phyloP scores from a whole-genome alignment of 495 filamentous ascomycete genomes.

The Thozetella sp. region DNA sequence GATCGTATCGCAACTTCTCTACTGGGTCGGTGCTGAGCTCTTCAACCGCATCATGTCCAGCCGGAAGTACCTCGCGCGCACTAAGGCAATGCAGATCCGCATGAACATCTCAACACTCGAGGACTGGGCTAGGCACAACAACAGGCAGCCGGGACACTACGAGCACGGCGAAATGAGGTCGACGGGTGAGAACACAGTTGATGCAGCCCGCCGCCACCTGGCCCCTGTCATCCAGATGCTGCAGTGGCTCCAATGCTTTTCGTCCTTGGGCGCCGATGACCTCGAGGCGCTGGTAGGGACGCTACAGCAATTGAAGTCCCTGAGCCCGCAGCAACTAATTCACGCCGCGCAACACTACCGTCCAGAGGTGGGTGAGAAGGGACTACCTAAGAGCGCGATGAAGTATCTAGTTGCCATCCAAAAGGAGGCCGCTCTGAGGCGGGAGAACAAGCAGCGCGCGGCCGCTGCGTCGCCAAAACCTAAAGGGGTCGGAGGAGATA shows the following conservation, averaged over 20 bases:
- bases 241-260: conserved; percentile 98
- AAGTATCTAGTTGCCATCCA: conserved; percentile 85
- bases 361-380: conserved; percentile 93
- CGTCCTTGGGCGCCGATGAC: conserved; percentile 86
- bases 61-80: conserved; percentile 90
- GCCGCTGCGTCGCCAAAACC: conserved; percentile 32
- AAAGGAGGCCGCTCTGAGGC: conserved; percentile 63
- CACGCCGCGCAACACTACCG: conserved; percentile 92
- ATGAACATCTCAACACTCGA: conserved; percentile 97
- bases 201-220: conserved; percentile 80
- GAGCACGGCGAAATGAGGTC: conserved; percentile 86
- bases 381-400: conserved; percentile 80
- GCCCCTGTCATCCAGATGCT: conserved; percentile 91
- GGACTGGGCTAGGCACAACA: conserved; percentile 94
- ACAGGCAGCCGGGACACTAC: conserved; percentile 92
- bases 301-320: conserved; percentile 79
- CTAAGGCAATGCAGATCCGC: conserved; percentile 99
- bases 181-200: conserved; percentile 84
- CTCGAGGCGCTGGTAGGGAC: conserved; percentile 83
- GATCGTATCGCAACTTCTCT: conserved; percentile 89
- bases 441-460: conserved; percentile 47
- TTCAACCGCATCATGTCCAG: conserved; percentile 99
- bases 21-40: conserved; percentile 94
- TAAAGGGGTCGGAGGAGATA: conserved; percentile 19
- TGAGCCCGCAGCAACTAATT: conserved; percentile 87